A percentile compares a stretch with the other conserved stretches of the same genome.
These are phyloP conservation scores for Seminavis robusta DNA, from an alignment of 108 stramenopile species.

Conservation along the genomic window DNA sequence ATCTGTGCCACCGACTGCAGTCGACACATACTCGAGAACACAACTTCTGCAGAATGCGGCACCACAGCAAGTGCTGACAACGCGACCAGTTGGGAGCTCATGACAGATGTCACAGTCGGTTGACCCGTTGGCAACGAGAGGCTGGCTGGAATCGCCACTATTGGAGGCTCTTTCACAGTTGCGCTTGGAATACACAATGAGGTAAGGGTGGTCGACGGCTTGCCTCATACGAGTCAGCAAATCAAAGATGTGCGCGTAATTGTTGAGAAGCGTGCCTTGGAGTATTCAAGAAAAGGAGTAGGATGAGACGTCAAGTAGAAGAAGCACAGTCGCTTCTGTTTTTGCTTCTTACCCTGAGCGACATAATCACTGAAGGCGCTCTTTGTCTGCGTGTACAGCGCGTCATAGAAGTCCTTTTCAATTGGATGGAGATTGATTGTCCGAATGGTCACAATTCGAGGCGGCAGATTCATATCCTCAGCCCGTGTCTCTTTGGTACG, in stretches of 20 bases:
- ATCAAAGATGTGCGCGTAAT: conserved; percentile 98
- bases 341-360: too few species aligned
- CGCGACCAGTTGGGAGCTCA: conserved; percentile 74
- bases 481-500: conserved; percentile 94
- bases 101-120: conserved; percentile 78
- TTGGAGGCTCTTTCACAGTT: conserved; percentile 1
- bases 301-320: too few species aligned
- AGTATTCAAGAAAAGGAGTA: too few species aligned
- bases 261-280: conserved; percentile 95
- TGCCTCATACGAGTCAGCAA: conserved; percentile 96
- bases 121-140: conserved; percentile 61
- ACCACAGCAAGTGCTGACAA: conserved; percentile 74
- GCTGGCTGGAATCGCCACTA: conserved; percentile 8
- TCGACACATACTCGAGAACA: conserved; percentile 77
- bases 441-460: conserved; percentile 76
- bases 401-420: conserved; percentile 98
- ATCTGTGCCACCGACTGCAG: conserved; percentile 32
- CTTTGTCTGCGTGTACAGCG: conserved; percentile 95
- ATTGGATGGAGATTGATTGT: conserved; percentile 81
- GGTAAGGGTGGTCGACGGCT: conserved; percentile 97
- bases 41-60: conserved; percentile 77
- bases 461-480: conserved; percentile 95
- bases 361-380: conserved; percentile 96
- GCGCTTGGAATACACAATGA: conserved; percentile 45
- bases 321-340: too few species aligned